These are phyloP conservation scores for Lipomyces yamanashiensis DNA, from an alignment of 805 yeast genomes.

Conservation along the genomic window DNA sequence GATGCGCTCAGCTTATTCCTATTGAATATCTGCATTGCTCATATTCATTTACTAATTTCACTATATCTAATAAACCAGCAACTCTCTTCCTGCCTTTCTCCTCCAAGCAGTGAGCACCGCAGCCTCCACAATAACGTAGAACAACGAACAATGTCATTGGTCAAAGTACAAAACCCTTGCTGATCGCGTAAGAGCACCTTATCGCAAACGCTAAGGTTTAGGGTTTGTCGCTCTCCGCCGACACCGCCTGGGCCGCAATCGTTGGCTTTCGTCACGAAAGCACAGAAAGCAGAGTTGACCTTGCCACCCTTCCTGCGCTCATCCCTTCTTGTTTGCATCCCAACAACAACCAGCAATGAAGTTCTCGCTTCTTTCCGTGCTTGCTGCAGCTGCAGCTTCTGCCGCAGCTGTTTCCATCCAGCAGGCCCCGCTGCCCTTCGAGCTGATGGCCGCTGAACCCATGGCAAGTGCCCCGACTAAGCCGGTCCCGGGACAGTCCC, in stretches of 20 bases:
- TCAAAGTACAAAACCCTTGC: not conserved
- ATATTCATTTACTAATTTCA: too few species aligned
- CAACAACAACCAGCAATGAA: constrained; percentile 1
- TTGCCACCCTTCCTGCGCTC: constrained; percentile 4
- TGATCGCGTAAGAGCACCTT: not conserved
- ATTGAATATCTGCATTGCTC: too few species aligned
- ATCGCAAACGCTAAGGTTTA: not conserved
- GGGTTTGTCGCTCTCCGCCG: not conserved
- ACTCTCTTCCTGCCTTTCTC: too few species aligned
- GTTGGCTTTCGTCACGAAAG: not conserved
- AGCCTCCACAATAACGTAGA: not conserved
- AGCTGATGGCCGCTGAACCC: constrained; percentile 1
- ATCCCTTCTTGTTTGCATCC: not conserved
- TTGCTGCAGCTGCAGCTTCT: constrained; percentile 13
- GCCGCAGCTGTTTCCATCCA: constrained; percentile 16
- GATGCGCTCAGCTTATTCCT: too few species aligned
- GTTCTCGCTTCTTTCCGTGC: constrained; percentile 4
- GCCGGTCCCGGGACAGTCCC: constrained; percentile 91
- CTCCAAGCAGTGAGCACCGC: too few species aligned
- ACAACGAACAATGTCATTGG: not conserved
- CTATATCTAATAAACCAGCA: too few species aligned
- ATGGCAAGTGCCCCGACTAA: constrained; percentile 21
- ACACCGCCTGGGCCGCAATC: not conserved
- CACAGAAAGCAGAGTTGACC: not conserved
- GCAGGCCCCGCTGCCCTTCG: constrained; percentile 31